These are phyloP conservation scores for Strobilomyces echinocephalus DNA, from an alignment of 768 basidiomycete species.

Conservation along the genomic window DNA sequence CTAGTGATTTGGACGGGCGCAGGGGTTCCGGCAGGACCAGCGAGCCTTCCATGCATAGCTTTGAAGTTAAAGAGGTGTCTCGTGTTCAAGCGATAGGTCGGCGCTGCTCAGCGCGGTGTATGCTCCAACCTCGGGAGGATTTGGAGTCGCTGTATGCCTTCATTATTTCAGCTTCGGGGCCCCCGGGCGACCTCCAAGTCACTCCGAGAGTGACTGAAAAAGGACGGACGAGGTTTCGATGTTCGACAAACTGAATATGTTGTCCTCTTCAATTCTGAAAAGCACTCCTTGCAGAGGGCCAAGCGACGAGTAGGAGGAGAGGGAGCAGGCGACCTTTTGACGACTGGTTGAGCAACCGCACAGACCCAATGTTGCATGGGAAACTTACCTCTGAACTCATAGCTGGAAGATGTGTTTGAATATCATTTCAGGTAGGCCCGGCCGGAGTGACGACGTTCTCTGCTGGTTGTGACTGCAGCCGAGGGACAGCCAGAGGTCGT, in stretches of 20 bases:
- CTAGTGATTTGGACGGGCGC: background rate
- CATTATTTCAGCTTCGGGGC: background rate
- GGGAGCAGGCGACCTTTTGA: constrained; percentile 9
- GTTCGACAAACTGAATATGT: constrained; percentile 35
- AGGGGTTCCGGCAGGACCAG: background rate
- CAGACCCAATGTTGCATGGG: background rate
- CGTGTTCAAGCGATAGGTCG: constrained; percentile 22
- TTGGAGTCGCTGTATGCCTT: no score
- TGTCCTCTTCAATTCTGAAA: constrained; percentile 29
- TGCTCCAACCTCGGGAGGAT: constrained; percentile 7
- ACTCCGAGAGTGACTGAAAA: constrained; percentile 33
- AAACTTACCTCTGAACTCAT: constrained; percentile 14
- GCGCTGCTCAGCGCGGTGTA: constrained; percentile 14
- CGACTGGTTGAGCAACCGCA: background rate
- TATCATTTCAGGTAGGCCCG: constrained; percentile 10
- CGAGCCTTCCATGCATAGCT: constrained; percentile 8
- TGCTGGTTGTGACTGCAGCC: background rate
- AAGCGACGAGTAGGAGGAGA: constrained; percentile 1
- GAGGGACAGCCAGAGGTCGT: background rate
- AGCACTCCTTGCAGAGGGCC: constrained; percentile 31
- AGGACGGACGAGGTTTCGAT: constrained; percentile 29
- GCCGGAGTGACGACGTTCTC: background rate
- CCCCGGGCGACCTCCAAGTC: constrained; percentile 35
- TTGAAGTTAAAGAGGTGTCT: constrained; percentile 38
- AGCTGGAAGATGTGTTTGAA: background rate